A percentile compares a stretch with the other conserved stretches of the same genome.
phyloP scores from a whole-genome alignment of 495 filamentous ascomycete species.

The Hypoxylon subgilvum region DNA sequence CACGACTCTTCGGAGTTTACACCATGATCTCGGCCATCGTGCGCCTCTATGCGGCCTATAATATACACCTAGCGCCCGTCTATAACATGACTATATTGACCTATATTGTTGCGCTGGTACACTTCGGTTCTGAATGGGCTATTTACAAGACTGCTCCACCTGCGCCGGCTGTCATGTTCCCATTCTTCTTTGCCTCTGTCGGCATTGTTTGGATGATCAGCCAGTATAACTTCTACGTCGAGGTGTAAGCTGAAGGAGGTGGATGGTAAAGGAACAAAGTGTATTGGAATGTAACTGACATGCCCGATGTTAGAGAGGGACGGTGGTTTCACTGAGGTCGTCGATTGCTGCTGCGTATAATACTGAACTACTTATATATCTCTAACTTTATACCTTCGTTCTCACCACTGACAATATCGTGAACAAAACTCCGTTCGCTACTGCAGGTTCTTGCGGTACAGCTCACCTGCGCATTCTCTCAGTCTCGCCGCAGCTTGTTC shows the following conservation, averaged over 20 bases:
- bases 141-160: slow-evolving; percentile 73
- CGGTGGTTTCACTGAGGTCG: background rate
- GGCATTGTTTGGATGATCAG: slow-evolving; percentile 82
- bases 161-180: slow-evolving; percentile 71
- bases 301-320: no score
- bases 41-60: slow-evolving; percentile 83
- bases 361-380: slow-evolving; percentile 7
- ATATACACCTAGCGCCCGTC: slow-evolving; percentile 70
- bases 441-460: slow-evolving; percentile 77
- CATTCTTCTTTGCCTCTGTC: slow-evolving; percentile 71
- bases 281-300: background rate
- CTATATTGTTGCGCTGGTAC: slow-evolving; percentile 75
- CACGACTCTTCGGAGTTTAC: slow-evolving; percentile 90
- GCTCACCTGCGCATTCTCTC: slow-evolving; percentile 73
- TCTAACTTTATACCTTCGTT: background rate
- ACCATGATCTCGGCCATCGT: slow-evolving; percentile 78
- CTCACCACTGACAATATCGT: background rate
- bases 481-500: slow-evolving; percentile 89
- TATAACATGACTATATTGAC: slow-evolving; percentile 84
- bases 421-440: background rate
- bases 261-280: background rate
- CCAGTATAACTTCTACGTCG: slow-evolving; percentile 71
- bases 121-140: slow-evolving; percentile 84
- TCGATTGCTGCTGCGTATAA: slow-evolving; percentile 2
- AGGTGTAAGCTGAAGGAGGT: slow-evolving; percentile 22